Conservation (phyloP, 176 grass and related monocot genomes). For the Aegilops longissima region DNA sequence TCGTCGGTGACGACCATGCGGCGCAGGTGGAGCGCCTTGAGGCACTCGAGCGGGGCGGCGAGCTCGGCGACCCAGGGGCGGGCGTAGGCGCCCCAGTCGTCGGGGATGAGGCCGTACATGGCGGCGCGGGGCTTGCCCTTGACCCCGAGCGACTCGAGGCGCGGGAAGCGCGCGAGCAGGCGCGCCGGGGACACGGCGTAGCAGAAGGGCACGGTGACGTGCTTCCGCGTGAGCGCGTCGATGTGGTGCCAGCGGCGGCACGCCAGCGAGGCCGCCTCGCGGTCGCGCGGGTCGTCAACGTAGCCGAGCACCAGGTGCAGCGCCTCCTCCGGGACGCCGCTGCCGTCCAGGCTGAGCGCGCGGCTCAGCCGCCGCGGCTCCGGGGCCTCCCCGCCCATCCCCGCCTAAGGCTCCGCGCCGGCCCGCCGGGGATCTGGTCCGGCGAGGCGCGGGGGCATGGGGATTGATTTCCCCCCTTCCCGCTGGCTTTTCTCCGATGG, state of each 20-base stretch:
- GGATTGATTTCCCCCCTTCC: background rate
- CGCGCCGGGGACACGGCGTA: conserved; percentile 57
- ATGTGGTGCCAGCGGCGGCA: conserved; percentile 73
- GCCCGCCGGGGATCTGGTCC: conserved; percentile 35
- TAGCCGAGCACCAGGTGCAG: conserved; percentile 66
- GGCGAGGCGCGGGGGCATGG: conserved; percentile 23
- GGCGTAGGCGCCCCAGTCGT: conserved; percentile 72
- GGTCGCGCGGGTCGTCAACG: conserved; percentile 71
- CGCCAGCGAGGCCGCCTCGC: conserved; percentile 64
- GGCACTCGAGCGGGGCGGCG: conserved; percentile 59
- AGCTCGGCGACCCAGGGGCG: conserved; percentile 57
- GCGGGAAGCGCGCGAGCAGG: conserved; percentile 58
- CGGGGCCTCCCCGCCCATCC: conserved; percentile 56
- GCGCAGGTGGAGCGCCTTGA: conserved; percentile 79
- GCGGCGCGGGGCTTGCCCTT: conserved; percentile 83
- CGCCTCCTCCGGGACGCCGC: conserved; percentile 60
- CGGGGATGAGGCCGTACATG: conserved; percentile 72
- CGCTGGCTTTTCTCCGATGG: background rate
- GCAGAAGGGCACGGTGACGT: conserved; percentile 80
- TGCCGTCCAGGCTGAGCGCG: conserved; percentile 32
- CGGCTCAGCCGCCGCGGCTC: conserved; percentile 38
- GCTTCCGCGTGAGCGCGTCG: conserved; percentile 70
- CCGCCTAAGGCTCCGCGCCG: background rate
- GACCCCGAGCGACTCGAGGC: conserved; percentile 71
- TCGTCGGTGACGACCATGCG: conserved; percentile 79